Evolutionary conservation across 2,329 filamentous ascomycete genomes (phyloP).

Genomic region (Sphaceloma murrayae): DNA sequence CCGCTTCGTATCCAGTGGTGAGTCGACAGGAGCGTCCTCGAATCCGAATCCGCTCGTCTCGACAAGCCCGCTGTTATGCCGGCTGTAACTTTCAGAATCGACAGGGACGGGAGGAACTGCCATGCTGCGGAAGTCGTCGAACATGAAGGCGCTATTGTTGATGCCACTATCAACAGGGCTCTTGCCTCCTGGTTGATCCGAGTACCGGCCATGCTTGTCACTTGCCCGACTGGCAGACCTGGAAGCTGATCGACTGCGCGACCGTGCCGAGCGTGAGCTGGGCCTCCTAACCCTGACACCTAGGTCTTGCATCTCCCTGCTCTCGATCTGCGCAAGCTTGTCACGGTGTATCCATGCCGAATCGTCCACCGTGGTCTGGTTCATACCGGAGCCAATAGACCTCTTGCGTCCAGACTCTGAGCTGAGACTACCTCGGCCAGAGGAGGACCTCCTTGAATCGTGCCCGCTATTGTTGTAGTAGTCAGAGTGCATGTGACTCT

Average conservation of each 20-base stretch:
- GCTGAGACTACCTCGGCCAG: conserved; percentile 8
- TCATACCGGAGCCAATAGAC: conserved; percentile 10
- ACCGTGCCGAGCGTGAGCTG: conserved; percentile 39
- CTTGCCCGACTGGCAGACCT: conserved; percentile 23
- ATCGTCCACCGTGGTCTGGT: conserved; percentile 36
- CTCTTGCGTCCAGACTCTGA: conserved; percentile 7
- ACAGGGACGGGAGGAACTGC: conserved; percentile 8
- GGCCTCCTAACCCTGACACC: conserved; percentile 53
- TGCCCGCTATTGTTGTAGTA: conserved; percentile 6
- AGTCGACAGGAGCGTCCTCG: conserved; percentile 54
- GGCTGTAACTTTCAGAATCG: conserved; percentile 12
- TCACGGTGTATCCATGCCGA: conserved; percentile 81
- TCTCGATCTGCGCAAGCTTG: conserved; percentile 74
- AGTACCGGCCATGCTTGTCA: conserved; percentile 21
- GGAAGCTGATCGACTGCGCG: conserved; percentile 24
- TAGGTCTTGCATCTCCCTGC: conserved; percentile 66
- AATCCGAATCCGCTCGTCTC: conserved; percentile 15
- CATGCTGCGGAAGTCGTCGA: conserved; percentile 16
- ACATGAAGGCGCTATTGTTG: conserved; percentile 4
- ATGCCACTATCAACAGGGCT: conserved; percentile 17
- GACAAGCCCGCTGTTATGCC: conserved; percentile 14
- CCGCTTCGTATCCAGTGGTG: conserved; percentile 44
- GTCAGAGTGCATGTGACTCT: conserved; percentile 9
- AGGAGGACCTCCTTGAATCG: conserved; percentile 14
- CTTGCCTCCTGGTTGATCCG: conserved; percentile 21